Percentiles rank a stretch among this genome's conserved stretches.
Conservation (phyloP, 2,329 filamentous ascomycete species). For the Ilyonectria destructans region DNA sequence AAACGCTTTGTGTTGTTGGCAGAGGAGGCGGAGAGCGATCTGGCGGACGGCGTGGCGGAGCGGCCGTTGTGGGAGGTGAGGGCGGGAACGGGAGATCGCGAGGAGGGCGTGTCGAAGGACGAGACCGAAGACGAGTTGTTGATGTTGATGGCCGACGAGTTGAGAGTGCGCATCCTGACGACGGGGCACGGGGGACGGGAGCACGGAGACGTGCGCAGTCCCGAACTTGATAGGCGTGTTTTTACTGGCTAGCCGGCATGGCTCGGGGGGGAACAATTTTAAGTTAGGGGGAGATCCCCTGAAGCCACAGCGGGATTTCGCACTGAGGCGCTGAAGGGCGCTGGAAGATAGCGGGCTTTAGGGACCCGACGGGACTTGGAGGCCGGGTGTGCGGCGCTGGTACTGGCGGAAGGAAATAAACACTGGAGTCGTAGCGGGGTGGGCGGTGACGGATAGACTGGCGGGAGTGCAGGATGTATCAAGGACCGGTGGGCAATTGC, state of each 20-base stretch:
- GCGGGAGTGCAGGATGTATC: not conserved
- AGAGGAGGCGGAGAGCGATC: slow-evolving; percentile 29
- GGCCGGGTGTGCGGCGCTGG: not conserved
- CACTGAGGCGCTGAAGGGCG: slow-evolving; percentile 6
- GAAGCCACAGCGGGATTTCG: slow-evolving; percentile 22
- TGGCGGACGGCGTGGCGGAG: slow-evolving; percentile 22
- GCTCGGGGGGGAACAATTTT: slow-evolving; percentile 35
- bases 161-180: slow-evolving; percentile 50
- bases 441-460: not conserved
- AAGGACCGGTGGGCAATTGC: slow-evolving; percentile 1
- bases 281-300: slow-evolving; percentile 36
- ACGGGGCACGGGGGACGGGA: slow-evolving; percentile 35
- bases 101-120: slow-evolving; percentile 41
- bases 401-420: not conserved
- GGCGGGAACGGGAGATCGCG: slow-evolving; percentile 37
- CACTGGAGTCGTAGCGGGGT: slow-evolving; percentile 4
- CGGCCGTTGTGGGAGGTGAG: slow-evolving; percentile 35
- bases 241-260: slow-evolving; percentile 43
- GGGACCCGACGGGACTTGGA: not conserved
- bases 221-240: slow-evolving; percentile 33
- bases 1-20: slow-evolving; percentile 36
- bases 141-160: slow-evolving; percentile 38
- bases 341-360: not conserved
- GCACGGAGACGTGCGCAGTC: slow-evolving; percentile 26
- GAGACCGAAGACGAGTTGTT: slow-evolving; percentile 33